phyloP scores from a whole-genome alignment of 768 basidiomycete genomes.

The Collybiopsis confluens region DNA sequence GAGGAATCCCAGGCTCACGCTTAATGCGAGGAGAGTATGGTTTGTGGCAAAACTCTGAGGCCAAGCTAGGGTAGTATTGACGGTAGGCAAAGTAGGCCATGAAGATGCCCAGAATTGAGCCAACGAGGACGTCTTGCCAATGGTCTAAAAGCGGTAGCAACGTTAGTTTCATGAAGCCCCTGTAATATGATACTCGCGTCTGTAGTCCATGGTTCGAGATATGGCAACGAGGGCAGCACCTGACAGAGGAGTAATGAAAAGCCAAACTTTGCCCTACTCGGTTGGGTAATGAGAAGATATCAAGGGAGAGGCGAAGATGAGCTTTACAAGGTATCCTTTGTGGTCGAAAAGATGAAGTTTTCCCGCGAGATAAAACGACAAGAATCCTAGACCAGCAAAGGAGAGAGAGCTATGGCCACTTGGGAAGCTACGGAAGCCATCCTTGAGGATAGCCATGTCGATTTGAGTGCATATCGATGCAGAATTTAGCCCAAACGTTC shows the following conservation, averaged over 20 bases:
- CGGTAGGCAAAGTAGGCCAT: constrained; percentile 76
- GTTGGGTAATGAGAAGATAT: background rate
- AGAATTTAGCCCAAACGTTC: constrained; percentile 68
- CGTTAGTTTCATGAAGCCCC: background rate
- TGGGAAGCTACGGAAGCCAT: constrained; percentile 92
- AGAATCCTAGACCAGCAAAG: constrained; percentile 88
- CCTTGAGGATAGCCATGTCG: constrained; percentile 50
- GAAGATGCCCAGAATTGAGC: constrained; percentile 67
- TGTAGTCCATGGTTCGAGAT: constrained; percentile 87
- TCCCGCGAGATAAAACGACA: constrained; percentile 85
- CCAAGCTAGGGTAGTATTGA: constrained; percentile 79
- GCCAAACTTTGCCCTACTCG: constrained; percentile 73
- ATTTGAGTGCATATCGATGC: constrained; percentile 77
- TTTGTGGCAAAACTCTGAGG: constrained; percentile 56
- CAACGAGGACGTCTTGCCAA: constrained; percentile 87
- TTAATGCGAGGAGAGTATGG: constrained; percentile 68
- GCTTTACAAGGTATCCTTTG: constrained; percentile 62
- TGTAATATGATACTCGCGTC: constrained; percentile 42
- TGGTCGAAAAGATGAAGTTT: constrained; percentile 89
- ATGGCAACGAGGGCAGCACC: constrained; percentile 79
- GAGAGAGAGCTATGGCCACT: constrained; percentile 84
- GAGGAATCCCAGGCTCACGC: constrained; percentile 34
- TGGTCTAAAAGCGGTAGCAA: constrained; percentile 54
- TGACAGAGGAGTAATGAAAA: constrained; percentile 70
- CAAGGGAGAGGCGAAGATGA: background rate